Evolutionary conservation across 164 flowering plant genomes (phyloP), one percentile per base, ranked within the genome.

Genomic region (Stephania japonica): DNA sequence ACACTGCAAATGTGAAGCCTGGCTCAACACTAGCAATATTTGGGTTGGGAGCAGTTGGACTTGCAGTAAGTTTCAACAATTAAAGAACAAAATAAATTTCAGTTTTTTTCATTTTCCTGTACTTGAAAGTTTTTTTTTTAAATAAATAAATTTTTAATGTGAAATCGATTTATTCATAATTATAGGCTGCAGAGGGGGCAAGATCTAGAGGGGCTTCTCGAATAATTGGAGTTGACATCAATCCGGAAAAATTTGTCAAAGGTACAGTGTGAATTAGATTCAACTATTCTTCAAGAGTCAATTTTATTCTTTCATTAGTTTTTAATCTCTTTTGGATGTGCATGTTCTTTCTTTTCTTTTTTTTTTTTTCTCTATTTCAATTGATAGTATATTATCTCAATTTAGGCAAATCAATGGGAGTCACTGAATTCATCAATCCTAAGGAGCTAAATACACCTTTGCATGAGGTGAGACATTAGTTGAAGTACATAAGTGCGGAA

Each of bases 11-110:
- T 68, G 88, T 91, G 42, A 75, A 87, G 64, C 19, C 81, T 0
- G 94, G 92, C 4, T 85, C 91, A 8, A 83, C 70, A 27, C 83
- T 91, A 6, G 91, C 93, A 0, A 72, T 90, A 5, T 91, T 91
- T 64, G 97, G 97, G 0, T 73, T 91, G 70, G 97, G 97, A 8
- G 85, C 91, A 3, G 92, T 91, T 16, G 97, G 97, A 1, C 87
- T 91, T 12, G 97, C 97, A 0, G 94, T 90, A 75, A 81, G 87
- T 74, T 5, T 2, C 9, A 9, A 9, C 18, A 59, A 70, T 32
- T 32, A 32, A 32, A 32, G 38, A 32, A 32, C 38, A 32, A 32
- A 32, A 32, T 32, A 32, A 32, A 32, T 32, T 4, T 32, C 38
- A 1, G 4, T 32, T 32, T 23, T 24, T 65, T 1, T 8, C 67